Evolutionary conservation across 2,329 filamentous ascomycete genomes (phyloP), one percentile per base, ranked within the genome.

Genomic region (Tolypocladium endophyticum): DNA sequence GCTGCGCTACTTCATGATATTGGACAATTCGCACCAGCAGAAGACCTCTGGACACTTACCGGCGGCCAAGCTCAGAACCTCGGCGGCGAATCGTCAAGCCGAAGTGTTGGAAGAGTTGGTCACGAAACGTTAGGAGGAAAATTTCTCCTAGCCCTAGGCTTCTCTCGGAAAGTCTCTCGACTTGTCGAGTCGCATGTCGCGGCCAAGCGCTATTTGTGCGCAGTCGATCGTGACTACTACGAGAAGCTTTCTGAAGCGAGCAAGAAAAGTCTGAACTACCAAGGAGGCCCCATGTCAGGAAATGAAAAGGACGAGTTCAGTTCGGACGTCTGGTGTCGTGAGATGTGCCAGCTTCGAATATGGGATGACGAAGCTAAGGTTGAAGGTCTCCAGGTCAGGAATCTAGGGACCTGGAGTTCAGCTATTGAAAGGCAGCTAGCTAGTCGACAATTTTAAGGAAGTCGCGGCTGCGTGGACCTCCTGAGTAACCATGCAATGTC

Each of bases 301-400:
- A 11, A 14, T 11, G 61, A 64, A 41, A 59, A 36, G 55, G 50
- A 59, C 1, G 57, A 57, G 25, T 65, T 64, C 57, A 58, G 55
- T 1, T 23, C 57, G 16, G 60, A 56, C 1, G 14, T 41, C 33
- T 64, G 60, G 63, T 62, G 63, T 45, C 5, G 16, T 14, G 63
- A 64, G 20, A 65, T 65, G 63, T 64, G 63, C 25, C 59, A 58
- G 54, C 56, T 65, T 25, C 30, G 63, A 25, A 58, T 35, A 23
- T 64, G 63, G 63, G 63, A 64, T 50, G 63, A 64, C 25, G 62
- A 59, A n/a, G 63, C 63, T 23, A 64, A 64, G 43, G 58, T 61
- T 2, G 59, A 58, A 47, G 53, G 58, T 35, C 55, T 61, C 20
- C 52, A 56, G 20, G 59, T 60, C 4, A 55, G 59, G 36, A 55